Conservation (phyloP, 129 eudicot species). For the Saussurea involucrata region DNA sequence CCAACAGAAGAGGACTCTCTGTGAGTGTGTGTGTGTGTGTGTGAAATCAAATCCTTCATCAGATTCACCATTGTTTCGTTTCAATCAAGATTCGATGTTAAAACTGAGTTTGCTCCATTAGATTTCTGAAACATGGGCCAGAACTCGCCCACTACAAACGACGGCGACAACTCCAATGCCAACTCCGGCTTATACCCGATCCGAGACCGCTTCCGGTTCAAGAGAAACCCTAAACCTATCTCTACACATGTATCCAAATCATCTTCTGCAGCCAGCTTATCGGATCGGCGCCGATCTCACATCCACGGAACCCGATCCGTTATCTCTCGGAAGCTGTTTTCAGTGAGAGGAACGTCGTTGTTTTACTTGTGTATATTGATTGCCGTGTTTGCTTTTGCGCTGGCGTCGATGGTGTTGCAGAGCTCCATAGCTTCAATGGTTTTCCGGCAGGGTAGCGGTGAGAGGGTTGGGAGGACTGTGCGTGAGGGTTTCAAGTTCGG, state of each 20-base stretch:
- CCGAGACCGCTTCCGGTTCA: slow-evolving; percentile 70
- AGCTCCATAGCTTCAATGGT: slow-evolving; percentile 71
- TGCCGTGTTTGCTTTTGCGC: slow-evolving; percentile 58
- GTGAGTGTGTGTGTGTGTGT: neutral
- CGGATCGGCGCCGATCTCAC: slow-evolving; percentile 60
- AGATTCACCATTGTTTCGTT: slow-evolving; percentile 5
- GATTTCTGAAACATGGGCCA: slow-evolving; percentile 25
- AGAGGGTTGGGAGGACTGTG: slow-evolving; percentile 40
- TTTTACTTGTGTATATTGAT: slow-evolving; percentile 45
- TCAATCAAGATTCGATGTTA: neutral
- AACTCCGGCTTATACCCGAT: slow-evolving; percentile 43
- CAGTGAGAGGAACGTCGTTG: slow-evolving; percentile 52
- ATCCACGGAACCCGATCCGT: slow-evolving; percentile 38
- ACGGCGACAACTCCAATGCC: slow-evolving; percentile 30
- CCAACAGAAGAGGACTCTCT: slow-evolving; percentile 10
- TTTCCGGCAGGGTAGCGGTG: slow-evolving; percentile 46
- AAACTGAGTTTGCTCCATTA: slow-evolving; percentile 8
- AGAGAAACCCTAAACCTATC: slow-evolving; percentile 51
- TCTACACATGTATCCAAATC: slow-evolving; percentile 12
- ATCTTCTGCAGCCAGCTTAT: slow-evolving; percentile 28
- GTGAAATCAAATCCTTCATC: slow-evolving; percentile 5
- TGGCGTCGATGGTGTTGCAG: slow-evolving; percentile 84
- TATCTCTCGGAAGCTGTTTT: slow-evolving; percentile 34
- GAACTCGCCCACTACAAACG: slow-evolving; percentile 32
- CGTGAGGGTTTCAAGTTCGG: slow-evolving; percentile 62